phyloP scores from a whole-genome alignment of 495 filamentous ascomycete species.

The Glutinoglossum americanum region DNA sequence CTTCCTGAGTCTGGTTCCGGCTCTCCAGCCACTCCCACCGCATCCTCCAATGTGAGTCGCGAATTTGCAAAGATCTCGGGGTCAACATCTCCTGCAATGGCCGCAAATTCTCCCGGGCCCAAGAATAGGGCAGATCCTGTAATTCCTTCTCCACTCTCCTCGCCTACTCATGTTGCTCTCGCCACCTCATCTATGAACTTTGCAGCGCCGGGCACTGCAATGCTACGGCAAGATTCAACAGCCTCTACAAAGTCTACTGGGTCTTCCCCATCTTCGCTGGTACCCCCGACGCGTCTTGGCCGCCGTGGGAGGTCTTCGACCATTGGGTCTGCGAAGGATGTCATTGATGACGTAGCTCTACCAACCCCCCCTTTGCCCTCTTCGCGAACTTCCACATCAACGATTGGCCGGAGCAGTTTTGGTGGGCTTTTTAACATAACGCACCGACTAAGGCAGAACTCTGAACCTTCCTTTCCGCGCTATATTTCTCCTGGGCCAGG shows the following conservation, averaged over 20 bases:
- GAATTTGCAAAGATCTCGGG: conserved; percentile 9
- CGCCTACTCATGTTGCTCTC: conserved; percentile 30
- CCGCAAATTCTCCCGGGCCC: conserved; percentile 2
- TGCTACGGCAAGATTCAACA: conserved; percentile 39
- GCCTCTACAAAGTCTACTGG: conserved; percentile 44
- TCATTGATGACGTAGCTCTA: conserved; percentile 32
- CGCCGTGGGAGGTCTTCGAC: conserved; percentile 69
- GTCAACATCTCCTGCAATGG: conserved; percentile 15
- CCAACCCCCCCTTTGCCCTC: conserved; percentile 34
- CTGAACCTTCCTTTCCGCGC: conserved; percentile 38
- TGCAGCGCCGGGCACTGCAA: conserved; percentile 13
- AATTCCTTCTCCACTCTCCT: conserved; percentile 24
- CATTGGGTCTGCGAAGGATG: conserved; percentile 46
- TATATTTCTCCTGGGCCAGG: conserved; percentile 40
- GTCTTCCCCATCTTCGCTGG: conserved; percentile 42
- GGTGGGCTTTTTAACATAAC: conserved; percentile 64
- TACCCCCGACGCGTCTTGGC: conserved; percentile 26
- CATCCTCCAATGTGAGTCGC: conserved; percentile 19
- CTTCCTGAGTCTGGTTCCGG: conserved; percentile 9
- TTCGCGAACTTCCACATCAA: conserved; percentile 59
- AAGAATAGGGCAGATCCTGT: background rate
- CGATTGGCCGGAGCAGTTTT: conserved; percentile 68
- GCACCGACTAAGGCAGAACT: conserved; percentile 52
- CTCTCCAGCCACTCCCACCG: conserved; percentile 27
- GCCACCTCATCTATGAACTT: conserved; percentile 20